Evolutionary conservation across 2,329 filamentous ascomycete genomes (phyloP).

Genomic region (Hymenoscyphus fraxineus): DNA sequence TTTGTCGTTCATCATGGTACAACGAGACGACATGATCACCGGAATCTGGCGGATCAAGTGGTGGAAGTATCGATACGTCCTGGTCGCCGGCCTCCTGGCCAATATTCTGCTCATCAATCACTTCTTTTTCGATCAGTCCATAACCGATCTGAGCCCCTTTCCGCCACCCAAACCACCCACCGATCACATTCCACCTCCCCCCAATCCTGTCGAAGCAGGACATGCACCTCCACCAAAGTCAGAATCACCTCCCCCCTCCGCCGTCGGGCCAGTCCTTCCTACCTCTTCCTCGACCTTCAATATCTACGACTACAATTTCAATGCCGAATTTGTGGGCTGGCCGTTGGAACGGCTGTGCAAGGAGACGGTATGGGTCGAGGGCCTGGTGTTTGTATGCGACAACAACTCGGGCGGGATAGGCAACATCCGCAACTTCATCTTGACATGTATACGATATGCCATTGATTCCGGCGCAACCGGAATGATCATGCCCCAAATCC

Average conservation of each 20-base stretch:
- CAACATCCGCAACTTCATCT: conserved; percentile 49
- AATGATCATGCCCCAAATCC: conserved; percentile 44
- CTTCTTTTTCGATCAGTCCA: conserved; percentile 24
- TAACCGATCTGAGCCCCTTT: conserved; percentile 18
- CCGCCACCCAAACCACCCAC: neutral
- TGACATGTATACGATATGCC: conserved; percentile 48
- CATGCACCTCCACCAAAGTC: neutral
- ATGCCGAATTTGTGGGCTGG: conserved; percentile 39
- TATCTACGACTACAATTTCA: conserved; percentile 35
- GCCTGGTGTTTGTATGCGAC: conserved; percentile 46
- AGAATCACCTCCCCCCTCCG: neutral
- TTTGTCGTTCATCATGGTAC: conserved; percentile 2
- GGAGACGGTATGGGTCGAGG: conserved; percentile 41
- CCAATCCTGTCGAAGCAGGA: neutral
- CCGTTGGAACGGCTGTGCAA: conserved; percentile 43
- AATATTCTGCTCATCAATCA: conserved; percentile 27
- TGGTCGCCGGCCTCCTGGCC: conserved; percentile 22
- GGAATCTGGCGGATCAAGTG: conserved; percentile 26
- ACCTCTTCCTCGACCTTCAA: conserved; percentile 18
- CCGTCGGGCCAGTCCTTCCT: conserved; percentile 4
- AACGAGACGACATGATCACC: conserved; percentile 26
- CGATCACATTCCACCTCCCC: conserved; percentile 2
- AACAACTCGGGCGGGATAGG: conserved; percentile 50
- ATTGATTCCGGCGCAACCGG: conserved; percentile 46
- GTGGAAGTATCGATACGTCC: conserved; percentile 27